These are phyloP conservation scores for Alternaria sp. DNA, from an alignment of 2,329 filamentous ascomycete genomes.

Conservation along the genomic window DNA sequence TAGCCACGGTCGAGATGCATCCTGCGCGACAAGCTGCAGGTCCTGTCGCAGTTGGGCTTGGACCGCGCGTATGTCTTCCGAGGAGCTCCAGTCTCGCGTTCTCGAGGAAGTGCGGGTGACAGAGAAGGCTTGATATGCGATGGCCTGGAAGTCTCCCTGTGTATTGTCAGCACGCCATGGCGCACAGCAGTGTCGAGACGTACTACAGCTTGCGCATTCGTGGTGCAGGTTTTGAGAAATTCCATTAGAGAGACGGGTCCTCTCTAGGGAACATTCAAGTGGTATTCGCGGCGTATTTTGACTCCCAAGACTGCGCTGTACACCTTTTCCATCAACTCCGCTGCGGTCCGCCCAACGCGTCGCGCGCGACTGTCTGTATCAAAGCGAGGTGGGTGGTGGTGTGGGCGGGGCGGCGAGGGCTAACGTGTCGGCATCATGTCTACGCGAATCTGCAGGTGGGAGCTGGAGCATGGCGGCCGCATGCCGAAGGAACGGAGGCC, in stretches of 20 bases:
- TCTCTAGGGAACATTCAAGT: constrained; percentile 51
- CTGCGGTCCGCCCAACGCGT: constrained; percentile 26
- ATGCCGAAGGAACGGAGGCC: constrained; percentile 8
- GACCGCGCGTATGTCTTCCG: constrained; percentile 43
- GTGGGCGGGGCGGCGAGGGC: constrained; percentile 19
- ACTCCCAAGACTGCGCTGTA: constrained; percentile 46
- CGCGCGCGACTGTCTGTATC: constrained; percentile 27
- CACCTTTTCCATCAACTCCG: constrained; percentile 51
- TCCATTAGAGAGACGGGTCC: constrained; percentile 49
- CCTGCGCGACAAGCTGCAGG: constrained; percentile 43
- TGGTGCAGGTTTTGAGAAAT: constrained; percentile 50
- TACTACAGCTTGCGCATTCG: constrained; percentile 53
- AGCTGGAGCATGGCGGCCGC: constrained; percentile 43
- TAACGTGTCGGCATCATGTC: constrained; percentile 38
- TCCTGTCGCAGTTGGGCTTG: constrained; percentile 42
- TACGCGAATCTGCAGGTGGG: constrained; percentile 20
- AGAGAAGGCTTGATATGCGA: constrained; percentile 50
- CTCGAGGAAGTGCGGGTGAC: constrained; percentile 32
- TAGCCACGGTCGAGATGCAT: constrained; percentile 44
- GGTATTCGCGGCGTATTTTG: constrained; percentile 49
- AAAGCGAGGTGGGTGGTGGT: constrained; percentile 8
- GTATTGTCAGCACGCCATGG: constrained; percentile 24
- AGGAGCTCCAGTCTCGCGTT: constrained; percentile 27
- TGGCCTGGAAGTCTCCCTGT: constrained; percentile 50
- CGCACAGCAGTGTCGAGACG: background rate